Evolutionary conservation across 441 rosid genomes (phyloP).

Genomic region (Jatropha podagrica): DNA sequence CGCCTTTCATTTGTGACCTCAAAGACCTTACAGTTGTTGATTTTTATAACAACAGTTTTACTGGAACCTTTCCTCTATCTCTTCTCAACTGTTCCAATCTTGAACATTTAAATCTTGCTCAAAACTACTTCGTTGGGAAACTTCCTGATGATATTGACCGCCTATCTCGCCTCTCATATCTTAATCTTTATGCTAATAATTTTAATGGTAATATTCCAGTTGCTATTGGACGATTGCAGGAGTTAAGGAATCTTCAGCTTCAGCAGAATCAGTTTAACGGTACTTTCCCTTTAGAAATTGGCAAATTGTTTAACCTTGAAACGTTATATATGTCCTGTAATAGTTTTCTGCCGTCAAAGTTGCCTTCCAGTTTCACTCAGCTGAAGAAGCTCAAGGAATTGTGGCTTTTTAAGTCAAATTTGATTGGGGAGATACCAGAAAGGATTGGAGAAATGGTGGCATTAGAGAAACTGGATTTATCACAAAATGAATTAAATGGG

Average conservation of each 20-base stretch:
- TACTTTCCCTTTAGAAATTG: constrained; percentile 45
- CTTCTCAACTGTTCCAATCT: constrained; percentile 47
- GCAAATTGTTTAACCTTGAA: constrained; percentile 46
- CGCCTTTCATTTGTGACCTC: constrained; percentile 54
- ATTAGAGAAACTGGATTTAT: constrained; percentile 50
- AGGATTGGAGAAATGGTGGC: constrained; percentile 36
- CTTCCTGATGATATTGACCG: constrained; percentile 41
- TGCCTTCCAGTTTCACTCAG: constrained; percentile 40
- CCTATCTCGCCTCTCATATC: constrained; percentile 33
- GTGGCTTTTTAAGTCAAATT: constrained; percentile 31
- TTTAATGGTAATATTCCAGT: constrained; percentile 49
- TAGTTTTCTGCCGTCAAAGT: constrained; percentile 27
- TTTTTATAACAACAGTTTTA: constrained; percentile 34
- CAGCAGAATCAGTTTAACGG: constrained; percentile 37
- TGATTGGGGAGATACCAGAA: constrained; percentile 51
- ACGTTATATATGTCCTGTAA: constrained; percentile 27
- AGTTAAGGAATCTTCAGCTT: constrained; percentile 35
- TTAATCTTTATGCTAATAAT: constrained; percentile 39
- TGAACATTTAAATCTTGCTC: constrained; percentile 39
- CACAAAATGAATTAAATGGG: constrained; percentile 30
- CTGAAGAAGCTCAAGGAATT: constrained; percentile 44
- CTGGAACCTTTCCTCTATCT: constrained; percentile 36
- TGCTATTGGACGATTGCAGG: constrained; percentile 34
- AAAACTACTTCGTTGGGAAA: constrained; percentile 45
- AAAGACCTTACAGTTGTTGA: constrained; percentile 34